Evolutionary conservation across 2,329 filamentous ascomycete genomes (phyloP), one percentile per base, ranked within the genome.

Genomic region (Pseudogymnoascus sp.): DNA sequence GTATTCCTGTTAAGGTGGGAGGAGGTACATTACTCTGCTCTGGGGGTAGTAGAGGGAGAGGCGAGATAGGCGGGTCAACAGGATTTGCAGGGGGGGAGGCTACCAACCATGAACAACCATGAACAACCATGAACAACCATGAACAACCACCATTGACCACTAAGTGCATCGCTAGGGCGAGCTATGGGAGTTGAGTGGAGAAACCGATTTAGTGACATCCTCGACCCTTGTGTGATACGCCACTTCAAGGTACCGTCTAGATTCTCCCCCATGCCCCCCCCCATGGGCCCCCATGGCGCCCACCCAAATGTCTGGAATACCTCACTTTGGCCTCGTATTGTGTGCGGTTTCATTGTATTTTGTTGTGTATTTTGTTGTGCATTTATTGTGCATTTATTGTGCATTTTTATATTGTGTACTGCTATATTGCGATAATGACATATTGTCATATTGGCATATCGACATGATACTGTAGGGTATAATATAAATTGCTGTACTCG

Each of bases 221-320:
- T 53, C 23, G 44, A 53, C 44, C 44, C 44, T 53, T 53, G 44
- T 53, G 44, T 25, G 44, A 53, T 53, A 53, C 44, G 44, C 44
- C 44, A 53, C 44, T 53, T 53, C 7, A n/a, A 16, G 44, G 44
- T 53, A 53, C 44, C 44, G 44, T 53, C 44, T 53, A 53, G 44
- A 53, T 53, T 53, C 44, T 53, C 16, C 12, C 16, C 18, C 40
- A 31, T 31, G 7, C 0, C 8, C 7, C 28, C 7, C 6, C 28
- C 28, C 21, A 21, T 3, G 21, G 21, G 10, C 31, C 7, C 21
- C 21, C 38, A 34, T 34, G 31, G 31, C 31, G 31, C 38, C n/a
- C 42, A 16, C 23, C 14, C 14, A 31, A 28, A 28, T 53, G 23
- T 11, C 44, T 53, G 44, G 44, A 28, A 53, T 53, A 53, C 44